Conservation (phyloP, 352 stramenopile genomes). For the Aphanomyces astaci region DNA sequence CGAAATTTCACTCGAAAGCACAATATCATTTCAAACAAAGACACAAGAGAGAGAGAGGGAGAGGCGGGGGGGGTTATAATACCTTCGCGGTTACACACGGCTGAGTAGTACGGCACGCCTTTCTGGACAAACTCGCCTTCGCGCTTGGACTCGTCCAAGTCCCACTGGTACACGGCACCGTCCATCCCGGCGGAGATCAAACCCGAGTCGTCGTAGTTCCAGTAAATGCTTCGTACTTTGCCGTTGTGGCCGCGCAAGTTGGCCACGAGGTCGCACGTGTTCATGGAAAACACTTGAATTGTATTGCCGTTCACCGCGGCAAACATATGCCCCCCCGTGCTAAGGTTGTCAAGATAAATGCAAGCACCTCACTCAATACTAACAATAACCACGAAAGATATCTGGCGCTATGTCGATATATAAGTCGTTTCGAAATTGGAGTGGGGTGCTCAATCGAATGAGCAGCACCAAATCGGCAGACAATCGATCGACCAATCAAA, state of each 20-base stretch:
- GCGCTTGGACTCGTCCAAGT: constrained; percentile 86
- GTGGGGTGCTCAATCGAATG: too few species aligned
- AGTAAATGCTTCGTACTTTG: constrained; percentile 85
- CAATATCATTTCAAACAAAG: too few species aligned
- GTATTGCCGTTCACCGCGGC: constrained; percentile 90
- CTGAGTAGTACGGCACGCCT: constrained; percentile 84
- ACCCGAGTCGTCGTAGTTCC: constrained; percentile 77
- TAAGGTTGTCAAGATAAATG: not conserved
- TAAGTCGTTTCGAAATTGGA: too few species aligned
- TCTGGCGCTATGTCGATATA: too few species aligned
- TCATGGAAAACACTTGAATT: constrained; percentile 89
- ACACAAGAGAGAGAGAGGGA: too few species aligned
- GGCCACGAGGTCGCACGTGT: constrained; percentile 84
- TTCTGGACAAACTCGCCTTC: constrained; percentile 91
- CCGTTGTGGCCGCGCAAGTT: constrained; percentile 90
- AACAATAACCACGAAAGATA: too few species aligned
- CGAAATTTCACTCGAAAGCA: too few species aligned
- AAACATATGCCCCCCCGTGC: constrained; percentile 87
- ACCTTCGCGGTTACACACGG: constrained; percentile 74
- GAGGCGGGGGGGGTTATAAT: too few species aligned
- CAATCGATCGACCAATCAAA: too few species aligned
- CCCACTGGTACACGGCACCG: constrained; percentile 91
- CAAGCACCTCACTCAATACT: too few species aligned
- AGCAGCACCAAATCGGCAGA: too few species aligned
- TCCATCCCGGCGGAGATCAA: constrained; percentile 87